These are phyloP conservation scores for Pythium aquatile DNA, from an alignment of 352 stramenopile genomes.

Conservation along the genomic window DNA sequence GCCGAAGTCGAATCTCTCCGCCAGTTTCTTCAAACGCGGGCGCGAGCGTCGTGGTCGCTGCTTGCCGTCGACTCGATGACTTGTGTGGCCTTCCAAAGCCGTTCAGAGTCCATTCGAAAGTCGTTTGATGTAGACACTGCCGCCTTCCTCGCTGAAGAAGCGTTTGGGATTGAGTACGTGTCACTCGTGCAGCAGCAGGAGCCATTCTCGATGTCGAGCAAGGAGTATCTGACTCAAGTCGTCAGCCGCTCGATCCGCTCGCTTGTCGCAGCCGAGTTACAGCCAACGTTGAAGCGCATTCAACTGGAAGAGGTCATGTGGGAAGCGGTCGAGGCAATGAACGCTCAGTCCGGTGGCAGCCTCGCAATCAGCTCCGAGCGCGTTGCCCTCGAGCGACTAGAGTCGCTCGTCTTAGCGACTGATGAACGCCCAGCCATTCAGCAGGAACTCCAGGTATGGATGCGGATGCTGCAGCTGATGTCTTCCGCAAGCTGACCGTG, in stretches of 20 bases:
- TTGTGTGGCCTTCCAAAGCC: conserved; percentile 45
- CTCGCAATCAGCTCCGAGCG: conserved; percentile 46
- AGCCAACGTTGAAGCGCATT: conserved; percentile 5
- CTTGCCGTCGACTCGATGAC: conserved; percentile 59
- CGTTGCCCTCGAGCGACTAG: conserved; percentile 47
- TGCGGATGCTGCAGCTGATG: neutral
- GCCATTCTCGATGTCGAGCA: neutral
- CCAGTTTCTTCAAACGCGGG: conserved; percentile 29
- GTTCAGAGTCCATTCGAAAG: conserved; percentile 34
- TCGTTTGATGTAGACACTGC: conserved; percentile 35
- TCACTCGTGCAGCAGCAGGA: neutral
- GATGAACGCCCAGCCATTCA: conserved; percentile 61
- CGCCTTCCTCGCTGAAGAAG: conserved; percentile 16
- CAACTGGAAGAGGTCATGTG: conserved; percentile 16
- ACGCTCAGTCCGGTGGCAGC: conserved; percentile 17
- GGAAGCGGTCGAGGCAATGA: conserved; percentile 22
- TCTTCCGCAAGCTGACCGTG: neutral
- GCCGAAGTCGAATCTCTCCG: conserved; percentile 20
- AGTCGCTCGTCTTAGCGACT: conserved; percentile 36
- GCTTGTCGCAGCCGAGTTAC: neutral
- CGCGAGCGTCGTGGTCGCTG: conserved; percentile 46
- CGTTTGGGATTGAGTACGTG: conserved; percentile 18
- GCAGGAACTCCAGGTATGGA: conserved; percentile 47
- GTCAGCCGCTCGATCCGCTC: neutral
- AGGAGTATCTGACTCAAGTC: neutral